Base-by-base conservation (phyloP, 345 rosid genomes). In the Citrus mangshanensis region DNA sequence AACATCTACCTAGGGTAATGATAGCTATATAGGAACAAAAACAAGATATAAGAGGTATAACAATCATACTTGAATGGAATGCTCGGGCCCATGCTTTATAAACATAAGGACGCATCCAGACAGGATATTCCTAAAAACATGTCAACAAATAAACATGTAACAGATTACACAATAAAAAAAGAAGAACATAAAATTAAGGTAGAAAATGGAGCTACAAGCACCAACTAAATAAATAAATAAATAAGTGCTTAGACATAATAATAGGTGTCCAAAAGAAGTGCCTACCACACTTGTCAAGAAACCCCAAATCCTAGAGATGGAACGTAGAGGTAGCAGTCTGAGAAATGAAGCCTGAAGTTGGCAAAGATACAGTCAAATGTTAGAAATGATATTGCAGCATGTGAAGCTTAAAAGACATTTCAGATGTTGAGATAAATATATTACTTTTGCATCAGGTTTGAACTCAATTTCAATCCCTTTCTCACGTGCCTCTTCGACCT, bases 1-100 rank as follows among this genome's bases (percentile, higher is more conserved):
- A 74, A 68, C 9, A 24, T 37, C 72, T 38, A 71, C 40, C 59
- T 24, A 16, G 62, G 51, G 55, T 19, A 37, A 34, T 21, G 61
- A 70, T 32, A 66, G 28, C 24, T 1, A 8, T 55, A 16, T 35
- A 10, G 13, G 18, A 34, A 34, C 55, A 18, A 24, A 25, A 42
- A 38, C 79, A 24, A 80, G 2, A 27, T 51, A 71, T 42, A 51
- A 30, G 64, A 84, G 74, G 72, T 68, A 25, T 68, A 78, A 62
- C 10, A 62, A 75, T 75, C 89, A 68, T 93, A 94, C 98, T 90
- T 85, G 98, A 86, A 83, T 91, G 99, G 77, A 94, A 94, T 63
- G 99, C 98, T 9, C 94, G 95, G 66, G 98, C 94, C 98, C 98
- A 96, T 1, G 97, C 94, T 89, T 78, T 88, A 80, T 95, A 90